Evolutionary conservation across 164 flowering plant species (phyloP).

Genomic region (Aristolochia fimbriata): DNA sequence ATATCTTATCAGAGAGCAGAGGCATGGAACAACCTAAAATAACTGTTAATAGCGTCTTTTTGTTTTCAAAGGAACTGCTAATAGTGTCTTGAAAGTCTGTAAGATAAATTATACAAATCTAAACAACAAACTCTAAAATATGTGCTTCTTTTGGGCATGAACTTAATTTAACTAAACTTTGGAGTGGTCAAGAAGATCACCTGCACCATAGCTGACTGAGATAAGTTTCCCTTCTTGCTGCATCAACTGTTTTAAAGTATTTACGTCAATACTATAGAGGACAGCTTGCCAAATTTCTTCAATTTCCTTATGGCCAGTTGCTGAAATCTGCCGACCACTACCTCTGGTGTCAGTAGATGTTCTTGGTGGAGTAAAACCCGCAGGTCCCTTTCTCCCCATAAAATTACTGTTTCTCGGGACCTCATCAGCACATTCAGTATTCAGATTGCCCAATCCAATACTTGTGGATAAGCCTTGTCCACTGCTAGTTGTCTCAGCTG

Average conservation of each 20-base stretch:
- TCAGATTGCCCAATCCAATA: constrained; percentile 18
- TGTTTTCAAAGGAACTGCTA: neutral
- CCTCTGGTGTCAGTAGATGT: constrained; percentile 20
- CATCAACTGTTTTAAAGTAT: constrained; percentile 61
- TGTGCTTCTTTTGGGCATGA: too few relatives aligned
- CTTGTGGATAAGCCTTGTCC: constrained; percentile 29
- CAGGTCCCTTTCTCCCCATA: constrained; percentile 25
- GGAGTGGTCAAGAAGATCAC: constrained; percentile 24
- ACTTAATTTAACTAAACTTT: neutral
- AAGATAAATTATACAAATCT: neutral
- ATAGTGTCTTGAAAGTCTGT: neutral
- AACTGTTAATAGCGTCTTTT: neutral
- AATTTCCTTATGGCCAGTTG: constrained; percentile 26
- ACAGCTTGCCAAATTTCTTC: constrained; percentile 78
- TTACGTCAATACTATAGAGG: constrained; percentile 45
- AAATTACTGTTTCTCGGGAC: constrained; percentile 15
- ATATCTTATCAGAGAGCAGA: too few relatives aligned
- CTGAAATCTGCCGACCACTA: constrained; percentile 24
- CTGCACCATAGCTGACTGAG: constrained; percentile 79
- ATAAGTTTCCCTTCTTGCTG: constrained; percentile 71
- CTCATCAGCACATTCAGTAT: constrained; percentile 27
- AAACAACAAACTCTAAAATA: neutral
- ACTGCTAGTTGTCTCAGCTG: constrained; percentile 19
- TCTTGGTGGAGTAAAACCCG: constrained; percentile 23
- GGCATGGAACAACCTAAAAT: too few relatives aligned